Percentiles rank a stretch among this genome's conserved stretches.
phyloP scores from a whole-genome alignment of 2,329 filamentous ascomycete species.

The Colletotrichum sp. region DNA sequence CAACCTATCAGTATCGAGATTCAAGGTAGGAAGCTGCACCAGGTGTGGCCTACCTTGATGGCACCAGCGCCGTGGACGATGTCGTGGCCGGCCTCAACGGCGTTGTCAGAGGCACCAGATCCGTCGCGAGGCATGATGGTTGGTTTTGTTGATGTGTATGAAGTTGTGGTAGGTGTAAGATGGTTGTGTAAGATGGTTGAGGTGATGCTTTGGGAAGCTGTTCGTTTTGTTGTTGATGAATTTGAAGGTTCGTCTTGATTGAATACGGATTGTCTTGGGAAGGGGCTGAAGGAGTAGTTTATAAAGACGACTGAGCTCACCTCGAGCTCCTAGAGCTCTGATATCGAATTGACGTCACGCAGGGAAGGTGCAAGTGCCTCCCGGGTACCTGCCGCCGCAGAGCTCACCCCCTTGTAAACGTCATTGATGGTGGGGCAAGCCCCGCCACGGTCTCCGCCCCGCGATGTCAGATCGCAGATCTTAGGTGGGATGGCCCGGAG shows the following conservation, averaged over 20 bases:
- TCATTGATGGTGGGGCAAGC: background rate
- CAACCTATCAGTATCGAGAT: background rate
- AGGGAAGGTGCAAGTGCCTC: background rate
- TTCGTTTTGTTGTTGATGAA: background rate
- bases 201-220: background rate
- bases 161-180: background rate
- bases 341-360: slow-evolving; percentile 6
- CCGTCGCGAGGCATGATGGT: slow-evolving; percentile 55
- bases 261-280: no score
- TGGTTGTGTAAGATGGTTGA: background rate
- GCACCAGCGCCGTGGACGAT: slow-evolving; percentile 50
- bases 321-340: background rate
- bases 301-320: rapidly evolving
- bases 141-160: rapidly evolving
- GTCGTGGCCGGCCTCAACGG: slow-evolving; percentile 43
- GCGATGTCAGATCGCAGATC: slow-evolving; percentile 11
- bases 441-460: background rate
- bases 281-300: no score
- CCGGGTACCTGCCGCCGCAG: background rate
- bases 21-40: background rate
- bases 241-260: background rate
- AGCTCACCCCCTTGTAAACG: background rate
- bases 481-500: background rate
- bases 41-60: slow-evolving; percentile 36
- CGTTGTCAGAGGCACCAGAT: slow-evolving; percentile 54